These are phyloP conservation scores for Skeletonema tropicum DNA, from an alignment of 108 stramenopile genomes.

Conservation along the genomic window DNA sequence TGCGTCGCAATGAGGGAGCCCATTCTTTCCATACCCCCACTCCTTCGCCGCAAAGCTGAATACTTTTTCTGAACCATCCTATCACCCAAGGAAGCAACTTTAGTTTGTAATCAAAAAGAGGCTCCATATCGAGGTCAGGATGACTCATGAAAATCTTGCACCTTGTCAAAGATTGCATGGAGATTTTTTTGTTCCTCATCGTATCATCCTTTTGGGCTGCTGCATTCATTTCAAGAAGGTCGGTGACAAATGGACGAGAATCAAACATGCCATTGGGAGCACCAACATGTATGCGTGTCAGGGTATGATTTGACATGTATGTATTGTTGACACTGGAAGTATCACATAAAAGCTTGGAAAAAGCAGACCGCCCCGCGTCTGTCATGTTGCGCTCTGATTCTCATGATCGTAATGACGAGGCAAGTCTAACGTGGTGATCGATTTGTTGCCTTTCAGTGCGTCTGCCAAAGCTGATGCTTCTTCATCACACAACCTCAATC, in stretches of 20 bases:
- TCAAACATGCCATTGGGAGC: no score
- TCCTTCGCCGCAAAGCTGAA: no score
- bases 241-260: background rate
- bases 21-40: no score
- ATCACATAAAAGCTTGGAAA: background rate
- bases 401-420: background rate
- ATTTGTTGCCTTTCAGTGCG: background rate
- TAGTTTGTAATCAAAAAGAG: background rate
- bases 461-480: background rate
- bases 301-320: constrained; percentile 15
- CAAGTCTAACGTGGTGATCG: background rate
- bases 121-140: constrained; percentile 6
- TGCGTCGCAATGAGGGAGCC: background rate
- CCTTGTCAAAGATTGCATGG: no score
- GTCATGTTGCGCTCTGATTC: no score
- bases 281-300: background rate
- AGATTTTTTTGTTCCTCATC: no score
- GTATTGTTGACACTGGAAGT: constrained; percentile 17
- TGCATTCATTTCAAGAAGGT: background rate
- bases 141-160: background rate
- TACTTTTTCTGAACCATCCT: background rate
- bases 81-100: constrained; percentile 1
- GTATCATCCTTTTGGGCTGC: no score
- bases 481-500: background rate
- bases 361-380: constrained; percentile 3